phyloP scores from a whole-genome alignment of 1,284 basidiomycete species.

The Hemileia vastatrix region DNA sequence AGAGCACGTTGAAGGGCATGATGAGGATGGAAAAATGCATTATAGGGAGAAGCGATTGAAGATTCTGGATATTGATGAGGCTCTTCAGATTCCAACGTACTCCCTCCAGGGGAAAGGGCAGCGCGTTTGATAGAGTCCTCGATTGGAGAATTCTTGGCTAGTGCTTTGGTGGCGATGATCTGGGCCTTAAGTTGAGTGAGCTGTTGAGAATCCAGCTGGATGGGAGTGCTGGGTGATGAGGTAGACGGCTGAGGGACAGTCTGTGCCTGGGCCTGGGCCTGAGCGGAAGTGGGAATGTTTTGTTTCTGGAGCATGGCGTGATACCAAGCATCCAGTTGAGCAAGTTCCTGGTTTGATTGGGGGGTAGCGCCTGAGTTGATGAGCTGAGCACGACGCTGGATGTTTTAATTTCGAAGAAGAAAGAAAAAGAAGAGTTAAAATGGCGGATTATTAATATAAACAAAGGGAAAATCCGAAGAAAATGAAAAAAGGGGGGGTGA shows the following conservation, averaged over 20 bases:
- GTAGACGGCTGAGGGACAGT: not conserved
- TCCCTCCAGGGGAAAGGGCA: not conserved
- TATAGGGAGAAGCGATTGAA: not conserved
- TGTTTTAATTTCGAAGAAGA: too few species aligned
- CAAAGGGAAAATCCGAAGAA: too few species aligned
- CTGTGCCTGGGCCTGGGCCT: too few species aligned
- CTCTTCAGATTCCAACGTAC: not conserved
- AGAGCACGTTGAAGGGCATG: not conserved
- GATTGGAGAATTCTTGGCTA: conserved; percentile 7
- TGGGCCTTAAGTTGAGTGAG: conserved; percentile 13
- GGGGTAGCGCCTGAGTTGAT: not conserved
- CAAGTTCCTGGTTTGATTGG: not conserved
- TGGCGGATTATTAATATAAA: too few species aligned
- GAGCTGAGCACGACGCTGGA: not conserved
- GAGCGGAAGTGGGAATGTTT: not conserved
- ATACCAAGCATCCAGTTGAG: not conserved
- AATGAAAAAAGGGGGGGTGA: too few species aligned
- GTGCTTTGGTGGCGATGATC: conserved; percentile 12
- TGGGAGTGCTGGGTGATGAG: not conserved
- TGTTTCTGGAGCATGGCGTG: not conserved
- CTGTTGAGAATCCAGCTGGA: conserved; percentile 5
- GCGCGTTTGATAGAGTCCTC: not conserved
- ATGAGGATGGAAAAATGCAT: conserved; percentile 7
- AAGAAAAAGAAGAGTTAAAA: too few species aligned
- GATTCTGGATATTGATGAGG: not conserved